A percentile compares a stretch with the other conserved stretches of the same genome.
Conservation (phyloP, 129 eudicot species). For the Erigeron canadensis region DNA sequence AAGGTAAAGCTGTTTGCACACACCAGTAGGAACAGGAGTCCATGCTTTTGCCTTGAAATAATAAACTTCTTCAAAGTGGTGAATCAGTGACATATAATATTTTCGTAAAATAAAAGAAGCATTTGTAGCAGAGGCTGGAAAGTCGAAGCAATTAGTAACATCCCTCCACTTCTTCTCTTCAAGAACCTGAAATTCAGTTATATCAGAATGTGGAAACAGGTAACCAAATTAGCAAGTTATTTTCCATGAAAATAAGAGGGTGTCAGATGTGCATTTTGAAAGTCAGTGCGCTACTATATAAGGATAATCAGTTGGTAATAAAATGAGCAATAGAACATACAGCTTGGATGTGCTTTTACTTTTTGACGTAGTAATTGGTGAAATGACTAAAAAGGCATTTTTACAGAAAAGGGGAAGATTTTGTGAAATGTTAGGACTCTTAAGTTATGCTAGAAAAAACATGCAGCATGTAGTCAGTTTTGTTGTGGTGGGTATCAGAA, state of each 20-base stretch:
- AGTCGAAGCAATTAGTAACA: constrained; percentile 65
- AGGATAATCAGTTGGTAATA: too few relatives aligned
- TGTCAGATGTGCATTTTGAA: neutral
- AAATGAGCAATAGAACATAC: too few relatives aligned
- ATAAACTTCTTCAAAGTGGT: constrained; percentile 86
- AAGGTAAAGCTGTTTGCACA: constrained; percentile 14
- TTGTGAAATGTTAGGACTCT: too few relatives aligned
- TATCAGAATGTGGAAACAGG: constrained; percentile 5
- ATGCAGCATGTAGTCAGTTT: too few relatives aligned
- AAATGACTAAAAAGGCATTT: too few relatives aligned
- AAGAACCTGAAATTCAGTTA: constrained; percentile 49
- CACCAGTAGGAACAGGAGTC: constrained; percentile 61
- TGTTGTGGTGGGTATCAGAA: too few relatives aligned
- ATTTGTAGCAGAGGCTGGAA: constrained; percentile 97
- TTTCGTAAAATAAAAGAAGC: constrained; percentile 87
- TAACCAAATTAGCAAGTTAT: constrained; percentile 21
- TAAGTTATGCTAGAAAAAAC: too few relatives aligned
- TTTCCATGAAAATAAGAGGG: neutral
- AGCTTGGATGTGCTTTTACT: too few relatives aligned
- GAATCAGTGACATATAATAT: constrained; percentile 70
- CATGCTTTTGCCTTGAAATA: constrained; percentile 70
- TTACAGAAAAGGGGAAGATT: too few relatives aligned
- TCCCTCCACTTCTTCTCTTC: constrained; percentile 90
- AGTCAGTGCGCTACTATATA: too few relatives aligned
- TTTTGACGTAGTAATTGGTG: too few relatives aligned